phyloP scores from a whole-genome alignment of 2,329 filamentous ascomycete species.

The Rosellinia necatrix region DNA sequence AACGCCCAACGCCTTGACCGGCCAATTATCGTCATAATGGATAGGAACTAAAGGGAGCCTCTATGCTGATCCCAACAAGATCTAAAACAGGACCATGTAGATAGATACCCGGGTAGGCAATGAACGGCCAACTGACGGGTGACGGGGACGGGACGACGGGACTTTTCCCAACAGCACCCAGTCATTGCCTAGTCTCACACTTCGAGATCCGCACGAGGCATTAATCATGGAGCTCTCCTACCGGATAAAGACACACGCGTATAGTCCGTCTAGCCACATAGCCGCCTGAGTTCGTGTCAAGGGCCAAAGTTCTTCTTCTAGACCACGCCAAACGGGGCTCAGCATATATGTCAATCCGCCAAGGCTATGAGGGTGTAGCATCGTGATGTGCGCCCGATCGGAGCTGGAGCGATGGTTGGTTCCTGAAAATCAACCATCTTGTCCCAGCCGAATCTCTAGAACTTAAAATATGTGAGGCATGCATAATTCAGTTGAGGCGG shows the following conservation, averaged over 20 bases:
- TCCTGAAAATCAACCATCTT: background rate
- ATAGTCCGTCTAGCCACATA: background rate
- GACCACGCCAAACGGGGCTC: background rate
- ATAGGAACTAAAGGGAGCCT: background rate
- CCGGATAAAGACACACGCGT: background rate
- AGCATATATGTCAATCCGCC: background rate
- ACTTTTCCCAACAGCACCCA: background rate
- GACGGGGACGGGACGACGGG: no score
- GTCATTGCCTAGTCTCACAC: background rate
- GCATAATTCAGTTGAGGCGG: background rate
- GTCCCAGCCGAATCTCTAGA: background rate
- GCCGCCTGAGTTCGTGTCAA: background rate
- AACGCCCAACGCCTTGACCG: no score
- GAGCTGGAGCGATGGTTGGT: background rate
- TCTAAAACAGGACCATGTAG: background rate
- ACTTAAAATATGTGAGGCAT: background rate
- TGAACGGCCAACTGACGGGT: no score
- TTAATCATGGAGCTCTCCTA: conserved; percentile 3
- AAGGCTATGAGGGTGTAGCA: background rate
- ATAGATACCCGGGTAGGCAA: no score
- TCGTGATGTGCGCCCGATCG: no score
- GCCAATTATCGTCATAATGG: conserved; percentile 7
- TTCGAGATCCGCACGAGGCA: conserved; percentile 4
- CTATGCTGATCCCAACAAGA: background rate
- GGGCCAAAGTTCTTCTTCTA: conserved; percentile 4